A percentile compares a stretch with the other conserved stretches of the same genome.
Conservation (phyloP, 371 early-diverging fungal genomes). For the Mucor mucedo region DNA sequence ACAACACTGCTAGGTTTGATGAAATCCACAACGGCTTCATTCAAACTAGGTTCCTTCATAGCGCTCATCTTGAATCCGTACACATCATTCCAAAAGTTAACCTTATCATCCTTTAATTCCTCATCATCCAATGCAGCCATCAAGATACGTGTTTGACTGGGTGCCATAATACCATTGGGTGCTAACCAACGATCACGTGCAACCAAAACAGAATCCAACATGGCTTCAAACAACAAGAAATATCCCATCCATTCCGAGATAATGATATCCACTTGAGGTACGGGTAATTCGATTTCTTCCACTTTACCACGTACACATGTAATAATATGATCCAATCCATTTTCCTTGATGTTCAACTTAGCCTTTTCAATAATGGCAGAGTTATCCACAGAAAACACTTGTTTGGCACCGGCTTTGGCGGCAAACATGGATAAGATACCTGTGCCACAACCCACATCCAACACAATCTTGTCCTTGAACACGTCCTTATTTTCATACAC, state of each 20-base stretch:
- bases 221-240: constrained; percentile 86
- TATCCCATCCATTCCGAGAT: constrained; percentile 96
- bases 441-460: constrained; percentile 32
- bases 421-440: constrained; percentile 30
- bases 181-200: constrained; percentile 83
- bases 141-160: constrained; percentile 82
- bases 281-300: constrained; percentile 84
- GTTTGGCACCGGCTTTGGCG: constrained; percentile 33
- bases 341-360: constrained; percentile 76
- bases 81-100: constrained; percentile 88
- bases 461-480: constrained; percentile 77
- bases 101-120: constrained; percentile 75
- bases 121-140: constrained; percentile 80
- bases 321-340: constrained; percentile 76
- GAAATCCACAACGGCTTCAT: constrained; percentile 67
- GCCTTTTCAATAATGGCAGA: constrained; percentile 86
- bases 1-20: constrained; percentile 72
- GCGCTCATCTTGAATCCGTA: constrained; percentile 89
- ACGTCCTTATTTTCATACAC: constrained; percentile 84
- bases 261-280: constrained; percentile 83
- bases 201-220: constrained; percentile 87
- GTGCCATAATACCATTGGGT: constrained; percentile 71
- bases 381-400: constrained; percentile 87
- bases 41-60: constrained; percentile 71
- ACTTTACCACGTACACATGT: constrained; percentile 78